Base-by-base conservation (phyloP, 345 rosid genomes). In the Eucalyptus pauciflora region DNA sequence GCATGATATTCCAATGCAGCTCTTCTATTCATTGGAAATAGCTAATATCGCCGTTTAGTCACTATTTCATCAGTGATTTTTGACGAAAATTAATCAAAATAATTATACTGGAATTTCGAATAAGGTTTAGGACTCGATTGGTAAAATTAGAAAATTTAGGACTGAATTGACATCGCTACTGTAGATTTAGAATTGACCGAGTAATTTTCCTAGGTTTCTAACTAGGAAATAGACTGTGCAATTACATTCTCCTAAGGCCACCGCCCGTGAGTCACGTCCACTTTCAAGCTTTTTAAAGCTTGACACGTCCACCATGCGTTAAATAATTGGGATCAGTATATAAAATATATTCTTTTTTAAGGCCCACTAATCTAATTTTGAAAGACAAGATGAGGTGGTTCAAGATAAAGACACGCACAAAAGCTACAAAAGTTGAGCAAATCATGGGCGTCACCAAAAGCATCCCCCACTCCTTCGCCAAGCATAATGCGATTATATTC, bases 131-230 rank as follows among this genome's bases (percentile, higher is more conserved):
- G 10, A 64, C 3, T 64, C 1, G 1, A 64, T 62, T 62, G 8
- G 0, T 0, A 27, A 62, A 6, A 13, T 27, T 13, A 6, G 3
- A 62, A 27, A 27, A 0, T 27, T 62, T 29, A 62, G 0, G 1
- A 62, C 0, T 4, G 0, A 62, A 62, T 6, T 13, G 2, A 29
- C 0, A 12, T 13, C 0, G 2, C 0, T 3, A 29, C 2, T 12
- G 0, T 6, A 13, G 15, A 6, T 29, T 62, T 27, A 62, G 1
- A 27, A 3, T 13, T 5, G 33, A 29, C 4, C 0, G 4, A 29
- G 14, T 13, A 62, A 13, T 62, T 62, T 62, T 6, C 4, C 58
- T 52, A 20, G 25, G 41, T 71, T 71, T 33, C n/a, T n/a, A n/a
- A n/a, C n/a, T n/a, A n/a, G n/a, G n/a, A n/a, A n/a, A n/a, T n/a